Base-by-base conservation (phyloP, 768 basidiomycete genomes). In the Tulasnella calospora region DNA sequence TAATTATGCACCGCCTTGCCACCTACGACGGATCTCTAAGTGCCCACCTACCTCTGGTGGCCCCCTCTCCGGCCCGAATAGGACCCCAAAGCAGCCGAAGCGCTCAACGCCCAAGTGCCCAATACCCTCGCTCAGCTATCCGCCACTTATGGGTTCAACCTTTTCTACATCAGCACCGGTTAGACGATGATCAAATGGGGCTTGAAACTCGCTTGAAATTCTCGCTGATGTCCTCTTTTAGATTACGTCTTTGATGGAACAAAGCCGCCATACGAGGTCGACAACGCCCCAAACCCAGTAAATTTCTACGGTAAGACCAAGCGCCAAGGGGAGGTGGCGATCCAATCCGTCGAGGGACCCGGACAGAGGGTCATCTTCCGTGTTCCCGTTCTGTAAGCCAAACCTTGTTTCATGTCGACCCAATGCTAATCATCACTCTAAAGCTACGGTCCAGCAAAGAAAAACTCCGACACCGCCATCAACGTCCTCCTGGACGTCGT, bases 181-280 rank as follows among this genome's bases (percentile, higher is more conserved):
- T 80, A 70, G 85, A 79, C 47, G n/a, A 19, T 70, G 67, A 9
- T 61, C 30, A 76, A 35, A 33, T 19, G 61, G 15, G 27, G 57
- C 30, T 70, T 80, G 71, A 47, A 51, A 61, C 51, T 38, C 36
- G 30, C 30, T 79, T 13, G 23, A 72, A 8, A 47, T 46, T 51
- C 44, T 35, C 3, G 70, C 36, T 40, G 70, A 71, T 19, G 3
- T 17, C 67, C 71, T 46, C 40, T 30, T 71, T 7, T 81, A 92
- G 96, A 99, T 84, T 98, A 98, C 85, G 95, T 99, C 21, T 99
- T 99, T 82, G 94, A 96, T 80, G 97, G 97, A 1, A 91, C 89
- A n/a, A 90, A 91, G 0, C 94, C 97, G 3, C 95, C 96, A 0
- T 99, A 99, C 85, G 87, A 89, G 8, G 92, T 94, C 0, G 87